phyloP scores from a whole-genome alignment of 257 asterid species.

The Solanum lycopersicoides region DNA sequence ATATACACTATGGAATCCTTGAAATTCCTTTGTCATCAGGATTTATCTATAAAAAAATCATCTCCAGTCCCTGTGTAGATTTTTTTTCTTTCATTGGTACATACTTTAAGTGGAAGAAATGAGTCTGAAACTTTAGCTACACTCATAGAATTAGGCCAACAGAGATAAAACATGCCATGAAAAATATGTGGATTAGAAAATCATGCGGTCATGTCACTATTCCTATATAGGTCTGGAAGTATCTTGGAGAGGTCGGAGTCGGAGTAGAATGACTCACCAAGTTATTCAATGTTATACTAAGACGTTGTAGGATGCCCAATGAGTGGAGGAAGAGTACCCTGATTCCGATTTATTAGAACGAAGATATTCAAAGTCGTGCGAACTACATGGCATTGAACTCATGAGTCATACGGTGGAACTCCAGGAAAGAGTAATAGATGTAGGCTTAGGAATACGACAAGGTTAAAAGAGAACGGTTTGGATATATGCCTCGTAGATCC shows the following conservation, averaged over 20 bases:
- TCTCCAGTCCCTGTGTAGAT: not conserved
- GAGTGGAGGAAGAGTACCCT: not conserved
- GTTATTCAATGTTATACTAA: not conserved
- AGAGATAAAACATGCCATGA: not conserved
- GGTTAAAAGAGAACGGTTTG: not conserved
- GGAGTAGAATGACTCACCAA: not conserved
- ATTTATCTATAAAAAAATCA: not conserved
- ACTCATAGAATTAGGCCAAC: not conserved
- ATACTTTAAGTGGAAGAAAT: not conserved
- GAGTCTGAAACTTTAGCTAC: not conserved
- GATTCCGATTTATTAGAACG: not conserved
- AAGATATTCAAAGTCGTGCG: not conserved
- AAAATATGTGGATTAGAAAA: not conserved
- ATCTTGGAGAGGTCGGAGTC: not conserved
- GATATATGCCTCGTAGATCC: not conserved
- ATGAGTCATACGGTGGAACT: not conserved
- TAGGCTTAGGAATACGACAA: not conserved
- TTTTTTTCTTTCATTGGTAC: not conserved
- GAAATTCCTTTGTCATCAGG: not conserved
- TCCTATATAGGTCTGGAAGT: not conserved
- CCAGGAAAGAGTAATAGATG: not conserved
- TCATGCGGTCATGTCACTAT: not conserved
- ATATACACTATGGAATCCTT: not conserved
- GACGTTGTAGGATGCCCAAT: not conserved
- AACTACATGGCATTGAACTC: not conserved